Conservation (phyloP, 192 early-diverging fungal genomes). For the Phlyctochytrium planicorne region DNA sequence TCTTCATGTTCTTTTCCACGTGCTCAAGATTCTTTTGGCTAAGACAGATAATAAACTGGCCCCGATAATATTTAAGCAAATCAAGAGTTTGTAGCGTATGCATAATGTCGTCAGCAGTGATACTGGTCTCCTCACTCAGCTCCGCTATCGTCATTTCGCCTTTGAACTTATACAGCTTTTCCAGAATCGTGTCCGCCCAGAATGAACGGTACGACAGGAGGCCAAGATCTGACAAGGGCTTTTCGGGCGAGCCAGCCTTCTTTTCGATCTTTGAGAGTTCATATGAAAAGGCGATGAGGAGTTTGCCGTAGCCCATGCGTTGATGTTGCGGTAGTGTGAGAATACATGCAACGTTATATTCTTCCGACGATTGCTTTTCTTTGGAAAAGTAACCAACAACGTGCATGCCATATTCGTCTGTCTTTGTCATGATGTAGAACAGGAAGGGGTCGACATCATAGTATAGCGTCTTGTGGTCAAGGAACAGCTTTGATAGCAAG, state of each 20-base stretch:
- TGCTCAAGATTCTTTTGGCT: conserved; percentile 83
- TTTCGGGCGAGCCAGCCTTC: conserved; percentile 93
- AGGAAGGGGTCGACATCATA: conserved; percentile 99
- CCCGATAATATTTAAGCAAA: conserved; percentile 87
- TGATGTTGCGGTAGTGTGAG: conserved; percentile 97
- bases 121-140: conserved; percentile 78
- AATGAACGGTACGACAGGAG: conserved; percentile 92
- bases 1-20: conserved; percentile 73
- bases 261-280: conserved; percentile 93
- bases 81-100: conserved; percentile 87
- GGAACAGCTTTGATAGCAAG: conserved; percentile 91
- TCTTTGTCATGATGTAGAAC: conserved; percentile 92
- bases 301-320: conserved; percentile 90
- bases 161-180: conserved; percentile 62
- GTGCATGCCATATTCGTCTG: conserved; percentile 84
- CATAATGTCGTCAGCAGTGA: conserved; percentile 87
- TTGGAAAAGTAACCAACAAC: conserved; percentile 99
- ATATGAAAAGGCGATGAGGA: conserved; percentile 96
- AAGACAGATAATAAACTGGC: conserved; percentile 85
- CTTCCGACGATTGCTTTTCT: conserved; percentile 94
- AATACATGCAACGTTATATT: conserved; percentile 99
- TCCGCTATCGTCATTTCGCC: conserved; percentile 90
- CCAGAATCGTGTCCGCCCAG: conserved; percentile 90
- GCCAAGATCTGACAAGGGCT: conserved; percentile 96
- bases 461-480: conserved; percentile 99